Evolutionary conservation across 1,139 yeast species (phyloP).

Genomic region (Geotrichum citri-aurantii): DNA sequence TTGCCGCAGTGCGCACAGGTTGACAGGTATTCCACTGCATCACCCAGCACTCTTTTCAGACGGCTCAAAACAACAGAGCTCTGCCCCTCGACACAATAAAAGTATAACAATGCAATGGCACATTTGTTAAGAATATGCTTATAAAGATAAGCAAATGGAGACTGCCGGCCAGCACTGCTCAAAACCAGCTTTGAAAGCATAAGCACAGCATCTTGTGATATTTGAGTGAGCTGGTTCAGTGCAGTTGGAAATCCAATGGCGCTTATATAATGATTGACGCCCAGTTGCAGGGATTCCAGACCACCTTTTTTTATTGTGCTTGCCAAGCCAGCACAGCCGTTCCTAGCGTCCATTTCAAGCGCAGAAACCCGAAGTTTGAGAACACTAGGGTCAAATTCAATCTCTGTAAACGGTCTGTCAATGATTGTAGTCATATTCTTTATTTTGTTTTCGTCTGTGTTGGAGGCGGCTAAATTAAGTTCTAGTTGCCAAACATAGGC

Average conservation of each 20-base stretch:
- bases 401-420: background rate
- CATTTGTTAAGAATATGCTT: background rate
- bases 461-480: background rate
- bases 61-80: background rate
- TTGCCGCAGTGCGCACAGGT: background rate
- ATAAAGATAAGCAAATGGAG: background rate
- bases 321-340: background rate
- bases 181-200: background rate
- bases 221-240: background rate
- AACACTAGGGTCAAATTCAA: background rate
- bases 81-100: background rate
- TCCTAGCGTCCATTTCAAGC: background rate
- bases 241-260: background rate
- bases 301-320: background rate
- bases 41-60: background rate
- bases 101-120: background rate
- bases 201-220: background rate
- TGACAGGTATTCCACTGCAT: background rate
- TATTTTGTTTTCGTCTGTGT: background rate
- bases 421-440: background rate
- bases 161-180: background rate
- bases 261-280: background rate
- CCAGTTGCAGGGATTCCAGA: background rate
- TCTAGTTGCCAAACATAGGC: conserved; percentile 9
- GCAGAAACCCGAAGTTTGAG: background rate